phyloP scores from a whole-genome alignment of 2,329 filamentous ascomycete genomes.

The Paramyrothecium roridum region DNA sequence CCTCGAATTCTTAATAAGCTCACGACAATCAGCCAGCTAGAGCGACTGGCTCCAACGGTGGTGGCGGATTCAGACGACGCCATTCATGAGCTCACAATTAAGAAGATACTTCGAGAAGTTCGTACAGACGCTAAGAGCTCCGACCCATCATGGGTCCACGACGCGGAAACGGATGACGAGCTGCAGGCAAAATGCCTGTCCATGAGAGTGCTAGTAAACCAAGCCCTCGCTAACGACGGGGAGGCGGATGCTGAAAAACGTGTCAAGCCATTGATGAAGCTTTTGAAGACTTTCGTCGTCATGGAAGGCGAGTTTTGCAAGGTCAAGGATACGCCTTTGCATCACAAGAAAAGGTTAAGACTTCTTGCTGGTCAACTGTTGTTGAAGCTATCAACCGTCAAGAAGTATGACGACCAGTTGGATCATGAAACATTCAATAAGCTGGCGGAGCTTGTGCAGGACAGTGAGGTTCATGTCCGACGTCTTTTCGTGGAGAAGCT shows the following conservation, averaged over 20 bases:
- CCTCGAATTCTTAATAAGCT: constrained; percentile 74
- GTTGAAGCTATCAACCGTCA: constrained; percentile 78
- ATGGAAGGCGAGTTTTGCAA: constrained; percentile 79
- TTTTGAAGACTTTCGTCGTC: constrained; percentile 73
- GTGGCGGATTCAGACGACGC: constrained; percentile 70
- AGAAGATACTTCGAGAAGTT: constrained; percentile 69
- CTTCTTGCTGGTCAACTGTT: constrained; percentile 76
- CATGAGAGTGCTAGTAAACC: constrained; percentile 82
- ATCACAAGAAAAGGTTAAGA: constrained; percentile 78
- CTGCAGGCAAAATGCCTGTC: constrained; percentile 80
- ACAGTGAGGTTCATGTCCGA: constrained; percentile 70
- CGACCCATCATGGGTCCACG: constrained; percentile 64
- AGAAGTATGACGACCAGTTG: constrained; percentile 73
- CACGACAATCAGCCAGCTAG: constrained; percentile 69
- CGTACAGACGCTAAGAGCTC: constrained; percentile 57
- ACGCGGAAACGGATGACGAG: constrained; percentile 72
- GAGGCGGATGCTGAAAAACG: constrained; percentile 52
- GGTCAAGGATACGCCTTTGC: constrained; percentile 67
- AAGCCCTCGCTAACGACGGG: constrained; percentile 62
- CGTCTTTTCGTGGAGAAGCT: constrained; percentile 77
- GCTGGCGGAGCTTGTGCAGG: constrained; percentile 78
- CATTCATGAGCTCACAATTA: constrained; percentile 76
- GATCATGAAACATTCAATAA: constrained; percentile 73
- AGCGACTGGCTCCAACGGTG: constrained; percentile 69
- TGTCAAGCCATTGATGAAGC: constrained; percentile 69